Evolutionary conservation across 148 eudicot genomes (phyloP).

Genomic region (Amaranthus cruentus): DNA sequence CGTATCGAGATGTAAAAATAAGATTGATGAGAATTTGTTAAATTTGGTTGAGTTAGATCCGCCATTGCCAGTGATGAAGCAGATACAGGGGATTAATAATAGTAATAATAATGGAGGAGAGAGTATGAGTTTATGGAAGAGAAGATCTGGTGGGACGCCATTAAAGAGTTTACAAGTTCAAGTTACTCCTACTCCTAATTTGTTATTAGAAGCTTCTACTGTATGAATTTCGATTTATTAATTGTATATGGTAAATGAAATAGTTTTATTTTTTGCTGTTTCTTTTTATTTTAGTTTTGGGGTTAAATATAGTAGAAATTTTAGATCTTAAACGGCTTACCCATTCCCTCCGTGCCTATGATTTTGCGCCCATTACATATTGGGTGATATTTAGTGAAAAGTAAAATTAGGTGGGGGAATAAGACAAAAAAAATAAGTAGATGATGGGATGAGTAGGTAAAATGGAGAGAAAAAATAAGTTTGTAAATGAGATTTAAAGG

Average conservation of each 20-base stretch:
- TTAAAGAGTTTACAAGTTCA: conserved; percentile 48
- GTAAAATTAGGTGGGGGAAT: no score
- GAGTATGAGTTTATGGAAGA: conserved; percentile 51
- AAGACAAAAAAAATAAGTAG: no score
- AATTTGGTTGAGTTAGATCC: conserved; percentile 59
- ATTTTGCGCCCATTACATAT: background rate
- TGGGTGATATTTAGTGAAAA: no score
- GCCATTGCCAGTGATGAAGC: conserved; percentile 70
- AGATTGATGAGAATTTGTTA: conserved; percentile 16
- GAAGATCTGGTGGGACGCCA: conserved; percentile 50
- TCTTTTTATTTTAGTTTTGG: background rate
- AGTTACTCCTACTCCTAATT: conserved; percentile 16
- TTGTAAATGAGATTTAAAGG: no score
- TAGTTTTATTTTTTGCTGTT: background rate
- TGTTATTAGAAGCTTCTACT: conserved; percentile 26
- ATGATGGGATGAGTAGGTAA: no score
- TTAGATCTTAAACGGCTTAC: background rate
- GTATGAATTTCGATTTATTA: conserved; percentile 16
- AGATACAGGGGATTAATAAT: conserved; percentile 6
- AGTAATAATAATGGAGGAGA: conserved; percentile 6
- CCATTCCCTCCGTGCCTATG: background rate
- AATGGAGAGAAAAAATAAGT: no score
- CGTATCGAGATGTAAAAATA: background rate
- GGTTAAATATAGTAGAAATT: no score
- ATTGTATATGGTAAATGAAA: background rate